Percentiles rank a stretch among this genome's conserved stretches.
Evolutionary conservation across 345 rosid species (phyloP).

Genomic region (Combretum micranthum): DNA sequence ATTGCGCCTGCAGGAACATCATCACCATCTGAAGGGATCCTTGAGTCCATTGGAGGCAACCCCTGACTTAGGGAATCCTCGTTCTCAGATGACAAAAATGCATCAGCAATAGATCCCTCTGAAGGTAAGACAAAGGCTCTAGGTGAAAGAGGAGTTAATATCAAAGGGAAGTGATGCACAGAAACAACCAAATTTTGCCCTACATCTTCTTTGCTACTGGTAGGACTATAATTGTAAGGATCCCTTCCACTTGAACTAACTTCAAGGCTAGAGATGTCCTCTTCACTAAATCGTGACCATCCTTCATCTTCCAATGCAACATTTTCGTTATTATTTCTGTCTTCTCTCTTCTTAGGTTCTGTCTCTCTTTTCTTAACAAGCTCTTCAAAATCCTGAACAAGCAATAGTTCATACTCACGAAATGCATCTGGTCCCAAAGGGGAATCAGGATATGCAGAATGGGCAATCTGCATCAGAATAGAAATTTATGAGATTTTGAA

Average conservation of each 20-base stretch:
- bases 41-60: conserved; percentile 71
- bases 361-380: conserved; percentile 39
- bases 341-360: conserved; percentile 25
- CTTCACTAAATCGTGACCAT: conserved; percentile 51
- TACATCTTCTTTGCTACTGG: conserved; percentile 26
- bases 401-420: conserved; percentile 77
- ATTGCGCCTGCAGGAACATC: conserved; percentile 81
- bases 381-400: conserved; percentile 92
- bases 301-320: conserved; percentile 41
- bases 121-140: conserved; percentile 89
- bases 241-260: conserved; percentile 30
- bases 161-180: conserved; percentile 83
- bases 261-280: conserved; percentile 34
- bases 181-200: conserved; percentile 46
- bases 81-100: conserved; percentile 53
- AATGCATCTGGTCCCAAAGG: conserved; percentile 95
- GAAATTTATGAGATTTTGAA: conserved; percentile 7
- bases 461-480: conserved; percentile 52
- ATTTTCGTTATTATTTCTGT: conserved; percentile 16
- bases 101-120: conserved; percentile 89
- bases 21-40: conserved; percentile 53
- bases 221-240: conserved; percentile 17
- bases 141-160: conserved; percentile 80
- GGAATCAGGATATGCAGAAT: conserved; percentile 74
- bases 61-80: conserved; percentile 85